Base-by-base conservation (phyloP, 225 moss, liverwort and hornwort species). In the Neckera pumila region DNA sequence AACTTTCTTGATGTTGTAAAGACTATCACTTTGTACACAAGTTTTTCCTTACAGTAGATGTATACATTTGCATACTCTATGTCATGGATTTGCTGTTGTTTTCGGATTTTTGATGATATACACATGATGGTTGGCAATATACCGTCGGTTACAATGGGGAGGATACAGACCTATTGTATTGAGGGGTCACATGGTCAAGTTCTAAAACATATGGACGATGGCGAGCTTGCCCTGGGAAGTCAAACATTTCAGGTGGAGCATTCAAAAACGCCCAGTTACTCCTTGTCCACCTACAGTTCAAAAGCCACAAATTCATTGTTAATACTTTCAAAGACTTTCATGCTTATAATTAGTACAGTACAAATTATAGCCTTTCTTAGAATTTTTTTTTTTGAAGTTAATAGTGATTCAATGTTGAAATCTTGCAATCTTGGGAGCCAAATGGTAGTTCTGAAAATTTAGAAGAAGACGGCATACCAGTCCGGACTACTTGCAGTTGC, bases 181-280 rank as follows among this genome's bases (percentile, higher is more conserved):
- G 36, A 43, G 72, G 60, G 61, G 62, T 77, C 36, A 72, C 36
- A 6, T n/a, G n/a, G n/a, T 60, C 81, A 25, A 71, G 75, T 31
- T 87, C 69, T 0, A 66, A 81, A 74, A 81, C 63, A 40, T 90
- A 92, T 21, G 87, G 89, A 45, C 67, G 49, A 62, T 77, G 88
- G 69, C 38, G 59, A 21, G 53, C 2, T 31, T 90, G 74, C 71
- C 79, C 89, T 31, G 89, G 87, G 86, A 36, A 70, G 38, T 91
- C 90, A 13, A 66, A 13, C 13, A 74, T 8, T 75, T 92, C 79
- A 11, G 84, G 88, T 65, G 91, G 89, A 62, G 91, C 87, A 86
- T 92, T 92, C 54, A 92, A 83, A 80, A 84, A 92, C 1, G 92
- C 92, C 88, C 89, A 92, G 57, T 70, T 88, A 83, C 92, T 92